Evolutionary conservation across 352 stramenopile species (phyloP), one percentile per base, ranked within the genome.

Genomic region (Phytophthora pini): DNA sequence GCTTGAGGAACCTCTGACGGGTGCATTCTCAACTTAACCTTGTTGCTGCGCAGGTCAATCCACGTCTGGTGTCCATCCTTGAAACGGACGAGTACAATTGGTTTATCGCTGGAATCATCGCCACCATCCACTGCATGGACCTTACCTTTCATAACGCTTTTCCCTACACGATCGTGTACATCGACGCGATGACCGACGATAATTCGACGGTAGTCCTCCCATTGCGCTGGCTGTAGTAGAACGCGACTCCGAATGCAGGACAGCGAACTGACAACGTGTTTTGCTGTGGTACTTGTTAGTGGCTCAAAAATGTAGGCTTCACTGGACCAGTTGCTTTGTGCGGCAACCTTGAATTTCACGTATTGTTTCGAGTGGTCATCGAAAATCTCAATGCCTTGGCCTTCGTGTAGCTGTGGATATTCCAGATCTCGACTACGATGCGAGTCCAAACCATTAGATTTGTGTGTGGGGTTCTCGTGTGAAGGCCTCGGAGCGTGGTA

Each of bases 291-390:
- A 13, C 24, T 43, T 8, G 34, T 34, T 11, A 56, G 27, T 6
- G 64, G 61, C 15, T 74, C 54, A 40, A 81, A 77, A 0, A 64
- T 46, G 41, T 79, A 82, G 12, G 72, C 56, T 22, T 71, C 59
- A 11, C 44, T 46, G 4, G n/a, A 55, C 15, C 55, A 36, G 27
- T 62, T 52, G 12, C 50, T 51, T 15, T 65, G 50, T 12, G 44
- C 39, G 10, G 38, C 32, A 4, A 82, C 63, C 38, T 56, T 75
- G 34, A 64, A 79, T 53, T 79, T 79, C 31, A 50, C 17, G 11
- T 70, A 82, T 26, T 72, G 66, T 32, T 64, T 41, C 36, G 36
- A 41, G 9, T 75, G 13, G 15, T 50, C 53, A 22, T 79, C 63
- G 27, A 66, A 75, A 17, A 82, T 29, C 52, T 82, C 70, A 7